phyloP scores from a whole-genome alignment of 352 stramenopile genomes.

The Phytopythium helicoides region DNA sequence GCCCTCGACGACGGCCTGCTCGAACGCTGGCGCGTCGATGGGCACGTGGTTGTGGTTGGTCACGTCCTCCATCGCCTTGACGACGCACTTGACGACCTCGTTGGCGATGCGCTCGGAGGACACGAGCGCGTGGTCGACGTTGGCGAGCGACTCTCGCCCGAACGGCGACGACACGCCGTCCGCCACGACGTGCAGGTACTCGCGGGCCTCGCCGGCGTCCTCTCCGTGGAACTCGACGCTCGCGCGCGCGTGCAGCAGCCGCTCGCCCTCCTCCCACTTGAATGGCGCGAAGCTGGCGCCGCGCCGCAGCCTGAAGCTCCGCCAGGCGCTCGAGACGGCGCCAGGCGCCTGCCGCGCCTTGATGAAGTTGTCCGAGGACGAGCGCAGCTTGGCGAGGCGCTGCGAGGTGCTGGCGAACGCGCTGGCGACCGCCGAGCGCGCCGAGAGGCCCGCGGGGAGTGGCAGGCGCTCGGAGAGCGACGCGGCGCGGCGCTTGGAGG shows the following conservation, averaged over 20 bases:
- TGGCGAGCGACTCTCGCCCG: conserved; percentile 24
- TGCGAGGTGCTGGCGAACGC: conserved; percentile 46
- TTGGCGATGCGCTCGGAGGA: conserved; percentile 58
- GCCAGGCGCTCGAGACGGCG: conserved; percentile 10
- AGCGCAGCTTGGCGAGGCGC: conserved; percentile 38
- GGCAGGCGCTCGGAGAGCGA: conserved; percentile 51
- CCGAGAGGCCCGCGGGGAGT: conserved; percentile 18
- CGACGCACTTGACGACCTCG: conserved; percentile 53
- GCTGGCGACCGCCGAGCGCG: conserved; percentile 28
- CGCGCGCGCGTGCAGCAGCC: conserved; percentile 41
- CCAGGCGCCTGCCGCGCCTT: conserved; percentile 17
- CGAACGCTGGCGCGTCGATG: conserved; percentile 37
- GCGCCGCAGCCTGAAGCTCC: conserved; percentile 19
- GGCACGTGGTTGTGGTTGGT: conserved; percentile 48
- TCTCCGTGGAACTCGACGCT: conserved; percentile 61
- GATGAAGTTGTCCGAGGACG: conserved; percentile 37
- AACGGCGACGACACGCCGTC: conserved; percentile 74
- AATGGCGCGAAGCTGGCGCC: conserved; percentile 16
- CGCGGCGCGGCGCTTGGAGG: conserved; percentile 48
- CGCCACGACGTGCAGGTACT: conserved; percentile 76
- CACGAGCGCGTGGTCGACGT: conserved; percentile 26
- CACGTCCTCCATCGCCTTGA: conserved; percentile 45
- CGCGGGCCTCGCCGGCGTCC: conserved; percentile 52
- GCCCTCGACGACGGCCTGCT: conserved; percentile 48
- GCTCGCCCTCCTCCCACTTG: conserved; percentile 24